Base-by-base conservation (phyloP, 1,284 basidiomycete genomes). In the Boletus mariae region DNA sequence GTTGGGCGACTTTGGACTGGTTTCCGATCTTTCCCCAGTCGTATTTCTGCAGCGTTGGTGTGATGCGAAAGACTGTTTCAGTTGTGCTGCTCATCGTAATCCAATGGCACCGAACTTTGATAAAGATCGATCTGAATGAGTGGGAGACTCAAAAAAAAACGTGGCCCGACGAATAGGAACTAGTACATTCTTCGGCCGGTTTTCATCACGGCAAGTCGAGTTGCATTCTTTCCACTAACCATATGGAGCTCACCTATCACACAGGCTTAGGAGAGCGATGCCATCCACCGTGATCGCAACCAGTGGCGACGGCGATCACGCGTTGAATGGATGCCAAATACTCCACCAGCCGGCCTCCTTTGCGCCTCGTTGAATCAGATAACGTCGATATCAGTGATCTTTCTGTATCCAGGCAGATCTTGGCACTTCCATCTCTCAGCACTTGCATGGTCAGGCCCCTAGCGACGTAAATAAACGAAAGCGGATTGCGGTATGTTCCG, bases 11-110 rank as follows among this genome's bases (percentile, higher is more conserved):
- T 64, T 82, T 85, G 54, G 86, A 86, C 37, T 68, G 72, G 4
- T 68, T 68, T 2, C 87, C 87, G 13, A 75, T 66, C 71, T 83
- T 86, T 20, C 87, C 87, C 87, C 87, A 90, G 68, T 87, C 84
- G 60, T 90, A 90, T 58, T 80, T 75, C 61, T 90, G 87, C 3
- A 78, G 77, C 3, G 85, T 87, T 3, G 87, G 87, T 7, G 77
- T 61, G 60, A 90, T 78, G 65, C 82, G 84, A 69, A 90, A 89
- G n/a, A 88, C 82, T 0, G 67, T 56, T 15, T 63, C 58, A n/a
- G 57, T 52, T 29, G 51, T 45, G 50, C 42, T 55, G 44, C 41
- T 54, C 70, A 70, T 70, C n/a, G 52, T 51, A 7, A 45, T 38
- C n/a, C 37, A 38, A 35, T 13, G n/a, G 31, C 31, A 12, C 31